Percentiles rank a stretch among this genome's conserved stretches.
phyloP scores from a whole-genome alignment of 2,329 filamentous ascomycete genomes.

The Aureobasidium subglaciale region DNA sequence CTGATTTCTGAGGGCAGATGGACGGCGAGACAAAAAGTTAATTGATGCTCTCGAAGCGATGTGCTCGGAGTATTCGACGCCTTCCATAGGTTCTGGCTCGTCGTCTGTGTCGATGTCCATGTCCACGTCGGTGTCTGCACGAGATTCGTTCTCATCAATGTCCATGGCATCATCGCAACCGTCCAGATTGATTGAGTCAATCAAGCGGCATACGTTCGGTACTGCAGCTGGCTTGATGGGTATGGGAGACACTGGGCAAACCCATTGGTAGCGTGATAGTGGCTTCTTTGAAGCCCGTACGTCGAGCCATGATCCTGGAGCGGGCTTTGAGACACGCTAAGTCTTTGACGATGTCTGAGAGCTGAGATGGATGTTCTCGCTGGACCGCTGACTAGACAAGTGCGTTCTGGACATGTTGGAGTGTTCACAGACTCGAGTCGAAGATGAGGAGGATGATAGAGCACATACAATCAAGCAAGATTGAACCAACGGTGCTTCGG shows the following conservation, averaged over 20 bases:
- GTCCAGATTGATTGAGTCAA: background rate
- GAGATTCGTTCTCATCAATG: background rate
- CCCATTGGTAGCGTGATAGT: background rate
- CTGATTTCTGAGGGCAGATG: background rate
- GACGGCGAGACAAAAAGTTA: conserved; percentile 8
- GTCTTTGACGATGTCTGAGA: background rate
- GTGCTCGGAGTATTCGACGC: background rate
- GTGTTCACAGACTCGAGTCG: background rate
- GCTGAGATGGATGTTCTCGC: background rate
- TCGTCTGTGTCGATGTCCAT: background rate
- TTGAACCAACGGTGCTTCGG: background rate
- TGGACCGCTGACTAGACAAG: background rate
- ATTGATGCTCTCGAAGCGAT: background rate
- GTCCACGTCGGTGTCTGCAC: too few relatives aligned
- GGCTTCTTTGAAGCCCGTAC: background rate
- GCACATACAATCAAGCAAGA: background rate
- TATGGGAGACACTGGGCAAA: background rate
- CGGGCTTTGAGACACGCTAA: background rate
- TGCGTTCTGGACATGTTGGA: background rate
- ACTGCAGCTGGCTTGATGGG: background rate
- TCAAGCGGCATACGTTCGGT: background rate
- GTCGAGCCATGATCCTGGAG: background rate
- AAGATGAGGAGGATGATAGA: background rate
- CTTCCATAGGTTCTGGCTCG: conserved; percentile 8
- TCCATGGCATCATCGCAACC: conserved; percentile 3